These are phyloP conservation scores for Epichloe brachyelytri DNA, from an alignment of 2,329 filamentous ascomycete genomes.

Conservation along the genomic window DNA sequence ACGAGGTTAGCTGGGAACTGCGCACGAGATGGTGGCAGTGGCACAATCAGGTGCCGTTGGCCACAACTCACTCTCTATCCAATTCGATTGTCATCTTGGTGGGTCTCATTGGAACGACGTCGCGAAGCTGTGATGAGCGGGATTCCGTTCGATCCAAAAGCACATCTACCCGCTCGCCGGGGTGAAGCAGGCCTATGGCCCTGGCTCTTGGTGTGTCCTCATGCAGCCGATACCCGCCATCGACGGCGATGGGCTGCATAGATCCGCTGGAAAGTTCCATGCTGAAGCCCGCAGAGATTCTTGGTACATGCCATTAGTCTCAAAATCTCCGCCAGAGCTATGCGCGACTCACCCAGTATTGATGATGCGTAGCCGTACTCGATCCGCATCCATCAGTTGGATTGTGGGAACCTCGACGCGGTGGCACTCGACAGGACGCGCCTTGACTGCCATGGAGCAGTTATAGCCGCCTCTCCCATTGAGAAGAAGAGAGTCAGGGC, in stretches of 20 bases:
- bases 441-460: slow-evolving; percentile 11
- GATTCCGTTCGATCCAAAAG: slow-evolving; percentile 2
- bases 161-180: slow-evolving; percentile 12
- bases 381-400: slow-evolving; percentile 3
- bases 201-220: slow-evolving; percentile 6
- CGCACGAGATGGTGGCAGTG: not conserved
- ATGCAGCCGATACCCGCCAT: slow-evolving; percentile 8
- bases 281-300: slow-evolving; percentile 5
- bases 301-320: not conserved
- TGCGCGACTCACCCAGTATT: slow-evolving; percentile 7
- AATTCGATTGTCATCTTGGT: slow-evolving; percentile 5
- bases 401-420: slow-evolving; percentile 4
- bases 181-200: slow-evolving; percentile 11
- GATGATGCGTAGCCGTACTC: slow-evolving; percentile 8
- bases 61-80: slow-evolving; percentile 8
- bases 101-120: not conserved
- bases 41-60: not conserved
- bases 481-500: slow-evolving; percentile 26
- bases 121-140: too few relatives aligned
- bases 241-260: slow-evolving; percentile 10
- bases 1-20: not conserved
- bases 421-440: slow-evolving; percentile 7
- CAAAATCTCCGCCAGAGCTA: not conserved
- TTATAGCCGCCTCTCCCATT: slow-evolving; percentile 20
- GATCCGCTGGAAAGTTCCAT: slow-evolving; percentile 1